Base-by-base conservation (phyloP, 805 yeast species). In the Debaryomyces castellii region DNA sequence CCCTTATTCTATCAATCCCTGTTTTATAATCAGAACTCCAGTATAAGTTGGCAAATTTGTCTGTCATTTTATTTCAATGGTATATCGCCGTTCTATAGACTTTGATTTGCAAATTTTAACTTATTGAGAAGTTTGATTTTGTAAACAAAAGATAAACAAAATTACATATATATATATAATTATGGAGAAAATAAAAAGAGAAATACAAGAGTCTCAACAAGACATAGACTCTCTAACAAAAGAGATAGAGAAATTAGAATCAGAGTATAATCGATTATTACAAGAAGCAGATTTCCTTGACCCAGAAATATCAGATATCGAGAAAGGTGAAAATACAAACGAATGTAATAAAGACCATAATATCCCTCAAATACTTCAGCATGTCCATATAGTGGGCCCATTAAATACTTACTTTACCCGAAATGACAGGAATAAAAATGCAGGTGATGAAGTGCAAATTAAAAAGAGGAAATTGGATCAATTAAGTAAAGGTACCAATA, bases 11-110 rank as follows among this genome's bases (percentile, higher is more conserved):
- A 28, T 63, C 67, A 16, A 72, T 63, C 4, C 76, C 73, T 3
- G 71, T 51, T 27, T 54, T 56, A 42, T 67, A 69, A 56, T 73
- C 77, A 1, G 75, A 51, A 3, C 75, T 64, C 76, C 77, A 73
- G 57, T 66, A 73, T 33, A 56, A 24, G 49, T 72, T 71, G 42
- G 73, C 62, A 49, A 66, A 70, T 38, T 30, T 48, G 7, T 33
- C 46, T 12, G 28, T 41, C 49, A 46, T 46, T 39, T 22, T 40
- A 17, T 8, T 24, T 7, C 5, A 16, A 25, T 6, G 12, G 6
- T 25, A 39, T 39, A 25, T 3, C 2, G 11, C 34, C 25, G 12
- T 27, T 39, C 20, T 22, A 22, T 23, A 28, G 16, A 18, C n/a
- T 14, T 23, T 38, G 41, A 40, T 33, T 27, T 32, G 23, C 12